Percentiles rank a stretch among this genome's conserved stretches.
These are phyloP conservation scores for Penicillium salamii DNA, from an alignment of 495 filamentous ascomycete genomes.

Conservation along the genomic window DNA sequence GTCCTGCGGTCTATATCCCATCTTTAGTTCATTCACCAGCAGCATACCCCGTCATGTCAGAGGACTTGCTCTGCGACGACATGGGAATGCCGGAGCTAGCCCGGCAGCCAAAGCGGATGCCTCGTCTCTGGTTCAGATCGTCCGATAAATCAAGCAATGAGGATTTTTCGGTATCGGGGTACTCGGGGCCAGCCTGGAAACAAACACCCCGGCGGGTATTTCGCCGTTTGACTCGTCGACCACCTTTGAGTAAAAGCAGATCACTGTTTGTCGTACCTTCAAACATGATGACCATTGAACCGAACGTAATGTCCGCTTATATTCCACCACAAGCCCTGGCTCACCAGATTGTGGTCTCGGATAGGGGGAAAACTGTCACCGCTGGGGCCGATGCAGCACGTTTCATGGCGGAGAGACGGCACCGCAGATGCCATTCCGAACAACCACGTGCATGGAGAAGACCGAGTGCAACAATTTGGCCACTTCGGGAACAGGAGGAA, in stretches of 20 bases:
- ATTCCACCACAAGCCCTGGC: conserved; percentile 14
- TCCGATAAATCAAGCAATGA: neutral
- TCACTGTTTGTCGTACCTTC: conserved; percentile 37
- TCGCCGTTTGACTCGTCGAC: conserved; percentile 33
- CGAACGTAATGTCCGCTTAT: conserved; percentile 25
- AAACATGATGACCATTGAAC: conserved; percentile 15
- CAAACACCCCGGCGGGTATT: conserved; percentile 21
- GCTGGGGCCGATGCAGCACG: conserved; percentile 6
- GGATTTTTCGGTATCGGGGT: conserved; percentile 10
- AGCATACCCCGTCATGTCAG: conserved; percentile 16
- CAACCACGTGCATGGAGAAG: conserved; percentile 41
- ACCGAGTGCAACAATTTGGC: conserved; percentile 40
- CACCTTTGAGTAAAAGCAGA: conserved; percentile 33
- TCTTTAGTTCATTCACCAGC: conserved; percentile 19
- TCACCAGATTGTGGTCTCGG: conserved; percentile 10
- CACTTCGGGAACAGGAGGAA: conserved; percentile 32
- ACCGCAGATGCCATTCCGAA: conserved; percentile 43
- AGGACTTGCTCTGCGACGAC: conserved; percentile 20
- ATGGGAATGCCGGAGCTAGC: conserved; percentile 38
- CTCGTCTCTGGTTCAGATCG: conserved; percentile 25
- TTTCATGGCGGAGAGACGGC: conserved; percentile 25
- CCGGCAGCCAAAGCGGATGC: conserved; percentile 16
- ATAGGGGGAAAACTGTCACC: neutral
- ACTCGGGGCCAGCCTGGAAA: conserved; percentile 15
- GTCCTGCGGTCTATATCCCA: conserved; percentile 3